Conservation (phyloP, 2,329 filamentous ascomycete genomes). For the Ceratocystis diversiconidia region DNA sequence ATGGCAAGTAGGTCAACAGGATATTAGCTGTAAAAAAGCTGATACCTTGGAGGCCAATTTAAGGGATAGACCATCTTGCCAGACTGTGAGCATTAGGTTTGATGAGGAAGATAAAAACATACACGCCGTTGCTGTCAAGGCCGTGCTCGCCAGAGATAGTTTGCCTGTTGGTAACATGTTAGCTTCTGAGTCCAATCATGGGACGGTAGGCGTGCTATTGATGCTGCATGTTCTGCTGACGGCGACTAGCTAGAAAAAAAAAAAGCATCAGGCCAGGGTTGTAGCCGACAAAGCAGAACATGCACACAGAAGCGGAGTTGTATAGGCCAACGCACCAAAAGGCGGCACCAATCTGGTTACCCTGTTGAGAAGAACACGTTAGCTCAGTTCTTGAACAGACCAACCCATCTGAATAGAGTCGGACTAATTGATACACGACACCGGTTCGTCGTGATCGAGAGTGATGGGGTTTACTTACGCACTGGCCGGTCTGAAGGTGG, state of each 20-base stretch:
- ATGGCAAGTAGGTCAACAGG: neutral
- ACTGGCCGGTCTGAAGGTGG: constrained; percentile 99
- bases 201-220: neutral
- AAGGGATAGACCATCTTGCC: neutral
- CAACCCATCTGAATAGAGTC: neutral
- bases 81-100: neutral
- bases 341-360: constrained; percentile 99
- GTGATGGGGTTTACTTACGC: constrained; percentile 45
- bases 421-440: constrained; percentile 15
- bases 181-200: constrained; percentile 22
- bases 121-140: constrained; percentile 93
- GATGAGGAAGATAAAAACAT: constrained; percentile 31
- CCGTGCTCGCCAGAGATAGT: constrained; percentile 84
- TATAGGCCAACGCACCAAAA: constrained; percentile 59
- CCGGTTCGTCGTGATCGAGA: neutral
- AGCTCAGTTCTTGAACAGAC: constrained; percentile 21
- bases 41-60: neutral
- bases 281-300: neutral
- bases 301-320: neutral
- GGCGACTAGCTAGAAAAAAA: neutral
- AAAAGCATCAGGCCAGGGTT: neutral
- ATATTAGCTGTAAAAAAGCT: neutral
- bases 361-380: constrained; percentile 41
- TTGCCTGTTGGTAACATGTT: constrained; percentile 42
- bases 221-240: neutral